These are phyloP conservation scores for Acanthamoeba culbertsoni DNA, from an alignment of 208 protist species.

Conservation along the genomic window DNA sequence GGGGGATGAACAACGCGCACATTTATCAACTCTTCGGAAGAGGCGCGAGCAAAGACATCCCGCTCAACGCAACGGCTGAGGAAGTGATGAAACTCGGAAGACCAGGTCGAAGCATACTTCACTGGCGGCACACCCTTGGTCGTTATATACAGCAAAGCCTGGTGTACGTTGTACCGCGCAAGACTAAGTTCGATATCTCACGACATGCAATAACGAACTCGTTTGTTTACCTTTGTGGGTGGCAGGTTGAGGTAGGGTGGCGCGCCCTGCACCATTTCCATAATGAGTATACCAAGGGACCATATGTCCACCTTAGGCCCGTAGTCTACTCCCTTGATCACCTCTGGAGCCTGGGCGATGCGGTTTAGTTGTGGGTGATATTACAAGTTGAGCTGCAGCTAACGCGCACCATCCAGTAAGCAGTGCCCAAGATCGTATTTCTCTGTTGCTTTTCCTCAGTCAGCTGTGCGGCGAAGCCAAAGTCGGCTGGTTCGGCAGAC, in stretches of 20 bases:
- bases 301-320: conserved; percentile 76
- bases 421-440: conserved; percentile 82
- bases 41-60: background rate
- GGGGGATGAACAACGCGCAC: background rate
- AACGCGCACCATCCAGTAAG: conserved; percentile 83
- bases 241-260: conserved; percentile 42
- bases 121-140: conserved; percentile 42
- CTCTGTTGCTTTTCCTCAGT: conserved; percentile 77
- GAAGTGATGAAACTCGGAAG: background rate
- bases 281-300: conserved; percentile 64
- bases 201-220: too few relatives aligned
- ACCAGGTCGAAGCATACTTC: conserved; percentile 20
- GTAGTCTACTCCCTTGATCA: conserved; percentile 73
- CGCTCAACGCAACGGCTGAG: background rate
- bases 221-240: background rate
- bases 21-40: background rate
- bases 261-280: conserved; percentile 53
- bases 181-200: too few relatives aligned
- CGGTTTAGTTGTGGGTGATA: background rate
- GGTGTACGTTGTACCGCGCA: too few relatives aligned
- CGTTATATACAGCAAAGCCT: conserved; percentile 55
- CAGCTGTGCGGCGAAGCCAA: conserved; percentile 85
- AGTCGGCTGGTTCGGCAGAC: conserved; percentile 72
- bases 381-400: background rate
- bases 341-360: conserved; percentile 36